A percentile compares a stretch with the other conserved stretches of the same genome.
phyloP scores from a whole-genome alignment of 768 basidiomycete species.

The Russula brevipes region DNA sequence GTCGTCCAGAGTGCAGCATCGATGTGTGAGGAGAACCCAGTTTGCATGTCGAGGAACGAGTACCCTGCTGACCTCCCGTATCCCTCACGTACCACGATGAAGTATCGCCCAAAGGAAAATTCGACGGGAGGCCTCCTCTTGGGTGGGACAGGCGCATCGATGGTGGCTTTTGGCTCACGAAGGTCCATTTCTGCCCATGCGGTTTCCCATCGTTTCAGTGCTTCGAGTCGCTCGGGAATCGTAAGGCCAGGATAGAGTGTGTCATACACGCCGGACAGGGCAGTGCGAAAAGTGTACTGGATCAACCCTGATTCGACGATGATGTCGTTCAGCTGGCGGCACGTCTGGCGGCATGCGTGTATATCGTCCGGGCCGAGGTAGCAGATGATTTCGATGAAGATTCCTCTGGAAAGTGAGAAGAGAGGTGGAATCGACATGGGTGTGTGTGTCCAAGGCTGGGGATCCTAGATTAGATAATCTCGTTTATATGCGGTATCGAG shows the following conservation, averaged over 20 bases:
- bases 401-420: conserved; percentile 13
- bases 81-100: conserved; percentile 13
- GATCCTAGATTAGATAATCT: not conserved
- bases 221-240: not conserved
- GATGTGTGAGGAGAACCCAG: not conserved
- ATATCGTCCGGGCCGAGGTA: conserved; percentile 5
- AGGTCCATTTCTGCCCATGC: conserved; percentile 4
- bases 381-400: conserved; percentile 6
- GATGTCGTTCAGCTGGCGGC: conserved; percentile 6
- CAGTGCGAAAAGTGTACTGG: conserved; percentile 9
- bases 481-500: no score
- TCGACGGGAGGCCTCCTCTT: not conserved
- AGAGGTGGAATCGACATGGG: conserved; percentile 5
- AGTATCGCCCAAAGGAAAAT: conserved; percentile 17
- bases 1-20: conserved; percentile 8
- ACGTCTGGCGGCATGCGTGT: not conserved
- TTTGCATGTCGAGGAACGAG: conserved; percentile 15
- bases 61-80: conserved; percentile 2
- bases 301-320: not conserved
- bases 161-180: not conserved
- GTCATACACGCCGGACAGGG: conserved; percentile 17
- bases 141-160: not conserved
- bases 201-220: not conserved
- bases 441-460: not conserved
- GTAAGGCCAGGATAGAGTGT: conserved; percentile 11